Evolutionary conservation across 441 rosid species (phyloP), one percentile per base, ranked within the genome.

Genomic region (Theobroma grandiflorum): DNA sequence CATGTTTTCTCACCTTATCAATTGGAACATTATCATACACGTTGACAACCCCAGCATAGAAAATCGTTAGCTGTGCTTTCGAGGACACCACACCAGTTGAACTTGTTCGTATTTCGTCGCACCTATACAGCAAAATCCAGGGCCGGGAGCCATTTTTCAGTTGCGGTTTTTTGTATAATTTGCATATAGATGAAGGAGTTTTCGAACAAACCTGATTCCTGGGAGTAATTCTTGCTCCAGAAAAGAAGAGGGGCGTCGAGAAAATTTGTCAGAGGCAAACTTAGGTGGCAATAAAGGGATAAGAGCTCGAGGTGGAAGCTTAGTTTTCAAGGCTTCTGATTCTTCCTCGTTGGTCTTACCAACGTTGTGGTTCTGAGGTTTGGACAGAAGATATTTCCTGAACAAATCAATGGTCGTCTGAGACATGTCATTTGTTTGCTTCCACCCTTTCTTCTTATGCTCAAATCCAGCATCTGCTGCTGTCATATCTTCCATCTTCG

Each of bases 1-100:
- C 52, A 47, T 26, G 31, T 26, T 20, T 35, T 66, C 55, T 33
- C 26, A 88, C 91, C 91, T 88, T 88, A 1, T 87, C 86, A 45
- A 55, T 38, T 0, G 91, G 79, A 81, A 88, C 74, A 59, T 87
- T 74, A 57, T 87, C 84, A 55, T 79, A 88, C 58, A 87, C 91
- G 65, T 81, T 76, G 22, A 88, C 38, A 6, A 71, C 64, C 63
- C 91, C 89, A 2, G 72, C 86, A 70, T 87, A 86, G 75, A 88
- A 88, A 38, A 87, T 81, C 8, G 89, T 88, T 53, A 88, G 87
- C 47, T 87, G 89, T 47, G 84, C 62, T 15, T 63, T 50, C 22
- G 80, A 73, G 4, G 83, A 49, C 71, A 75, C 68, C 35, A 66
- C 81, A 16, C 78, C 76, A 7, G 20, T 2, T 69, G 73, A 35